These are phyloP conservation scores for Posidonia oceanica DNA, from an alignment of 116 monocot genomes.

Conservation along the genomic window DNA sequence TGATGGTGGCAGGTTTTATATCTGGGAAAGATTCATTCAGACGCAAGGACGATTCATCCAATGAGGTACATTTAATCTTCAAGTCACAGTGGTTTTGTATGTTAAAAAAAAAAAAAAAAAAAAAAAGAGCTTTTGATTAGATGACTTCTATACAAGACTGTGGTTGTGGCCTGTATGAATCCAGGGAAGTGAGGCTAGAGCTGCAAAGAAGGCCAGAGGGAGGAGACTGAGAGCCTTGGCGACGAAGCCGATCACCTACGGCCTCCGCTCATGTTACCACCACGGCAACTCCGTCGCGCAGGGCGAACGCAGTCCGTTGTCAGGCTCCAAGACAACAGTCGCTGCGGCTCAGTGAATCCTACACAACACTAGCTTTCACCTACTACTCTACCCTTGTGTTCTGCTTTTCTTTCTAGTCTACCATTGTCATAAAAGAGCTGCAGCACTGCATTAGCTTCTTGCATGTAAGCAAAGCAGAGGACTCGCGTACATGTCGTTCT, in stretches of 20 bases:
- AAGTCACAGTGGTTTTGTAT: too few species aligned
- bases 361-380: not conserved
- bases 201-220: not conserved
- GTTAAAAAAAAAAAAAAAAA: too few species aligned
- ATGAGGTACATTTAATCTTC: not conserved
- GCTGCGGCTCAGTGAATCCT: not conserved
- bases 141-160: too few species aligned
- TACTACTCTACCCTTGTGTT: too few species aligned
- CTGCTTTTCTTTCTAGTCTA: too few species aligned
- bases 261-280: not conserved
- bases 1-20: not conserved
- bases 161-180: too few species aligned
- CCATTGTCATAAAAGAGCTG: too few species aligned
- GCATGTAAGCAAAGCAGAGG: too few species aligned
- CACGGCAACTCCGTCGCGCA: not conserved
- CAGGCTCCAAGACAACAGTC: not conserved
- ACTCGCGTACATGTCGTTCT: too few species aligned
- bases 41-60: not conserved
- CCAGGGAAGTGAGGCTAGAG: not conserved
- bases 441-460: too few species aligned
- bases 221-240: conserved; percentile 1
- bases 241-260: conserved; percentile 3
- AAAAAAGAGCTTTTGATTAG: too few species aligned
- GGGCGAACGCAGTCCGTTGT: not conserved
- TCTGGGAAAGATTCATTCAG: not conserved